phyloP scores from a whole-genome alignment of 2,329 filamentous ascomycete species.

The Aspergillus uvarum region DNA sequence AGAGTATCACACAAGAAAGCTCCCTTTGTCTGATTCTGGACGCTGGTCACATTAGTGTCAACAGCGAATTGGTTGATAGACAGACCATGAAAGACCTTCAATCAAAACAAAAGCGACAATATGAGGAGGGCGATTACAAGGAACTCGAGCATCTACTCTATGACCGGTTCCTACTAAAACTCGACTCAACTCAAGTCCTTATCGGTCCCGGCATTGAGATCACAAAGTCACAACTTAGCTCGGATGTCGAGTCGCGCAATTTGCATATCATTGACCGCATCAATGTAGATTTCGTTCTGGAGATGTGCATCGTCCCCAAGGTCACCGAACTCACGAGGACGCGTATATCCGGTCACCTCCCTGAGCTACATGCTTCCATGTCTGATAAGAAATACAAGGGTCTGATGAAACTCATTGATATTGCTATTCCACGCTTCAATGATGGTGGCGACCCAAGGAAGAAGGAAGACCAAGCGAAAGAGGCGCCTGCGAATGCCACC shows the following conservation, averaged over 20 bases:
- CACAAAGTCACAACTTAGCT: conserved; percentile 76
- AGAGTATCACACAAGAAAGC: conserved; percentile 78
- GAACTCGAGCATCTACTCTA: conserved; percentile 93
- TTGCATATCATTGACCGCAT: conserved; percentile 94
- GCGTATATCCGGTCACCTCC: conserved; percentile 85
- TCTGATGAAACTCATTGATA: conserved; percentile 92
- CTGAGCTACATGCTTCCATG: conserved; percentile 84
- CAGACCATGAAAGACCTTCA: conserved; percentile 87
- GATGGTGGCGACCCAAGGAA: conserved; percentile 40
- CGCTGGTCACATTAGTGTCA: conserved; percentile 91
- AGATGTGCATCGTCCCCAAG: conserved; percentile 94
- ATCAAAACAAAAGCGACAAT: conserved; percentile 81
- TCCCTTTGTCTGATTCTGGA: conserved; percentile 92
- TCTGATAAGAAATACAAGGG: conserved; percentile 97
- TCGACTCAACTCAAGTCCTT: conserved; percentile 91
- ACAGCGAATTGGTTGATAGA: conserved; percentile 89
- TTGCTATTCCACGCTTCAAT: conserved; percentile 83
- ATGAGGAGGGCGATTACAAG: conserved; percentile 85
- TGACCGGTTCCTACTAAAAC: conserved; percentile 89
- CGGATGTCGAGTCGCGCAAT: conserved; percentile 65
- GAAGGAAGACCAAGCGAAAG: conserved; percentile 36
- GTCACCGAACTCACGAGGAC: conserved; percentile 90
- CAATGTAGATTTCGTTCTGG: conserved; percentile 95
- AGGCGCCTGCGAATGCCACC: conserved; percentile 28
- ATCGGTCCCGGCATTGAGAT: conserved; percentile 92